These are phyloP conservation scores for Grifola frondosa DNA, from an alignment of 1,284 basidiomycete genomes.

Conservation along the genomic window DNA sequence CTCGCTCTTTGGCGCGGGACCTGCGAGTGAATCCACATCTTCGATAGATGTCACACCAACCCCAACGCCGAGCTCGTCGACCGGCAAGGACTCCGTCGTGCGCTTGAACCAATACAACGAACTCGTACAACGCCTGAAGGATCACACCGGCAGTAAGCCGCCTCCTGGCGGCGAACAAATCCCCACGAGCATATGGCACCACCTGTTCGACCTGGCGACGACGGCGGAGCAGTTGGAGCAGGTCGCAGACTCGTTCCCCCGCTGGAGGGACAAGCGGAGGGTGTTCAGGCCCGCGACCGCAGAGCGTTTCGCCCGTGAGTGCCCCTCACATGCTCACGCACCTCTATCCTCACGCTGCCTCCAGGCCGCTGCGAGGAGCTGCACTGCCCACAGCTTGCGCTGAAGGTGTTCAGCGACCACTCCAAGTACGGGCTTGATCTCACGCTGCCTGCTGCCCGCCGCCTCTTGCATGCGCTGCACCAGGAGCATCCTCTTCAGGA, in stretches of 20 bases:
- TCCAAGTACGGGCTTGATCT: conserved; percentile 59
- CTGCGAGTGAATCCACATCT: background rate
- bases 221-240: conserved; percentile 45
- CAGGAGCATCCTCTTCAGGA: conserved; percentile 44
- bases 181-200: conserved; percentile 41
- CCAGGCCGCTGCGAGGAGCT: conserved; percentile 62
- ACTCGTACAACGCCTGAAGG: conserved; percentile 14
- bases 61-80: conserved; percentile 1
- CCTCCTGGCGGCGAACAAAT: conserved; percentile 29
- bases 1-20: conserved; percentile 13
- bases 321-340: background rate
- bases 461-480: conserved; percentile 46
- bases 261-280: conserved; percentile 45
- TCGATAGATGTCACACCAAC: background rate
- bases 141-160: conserved; percentile 22
- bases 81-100: conserved; percentile 1
- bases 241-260: conserved; percentile 44
- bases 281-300: conserved; percentile 38
- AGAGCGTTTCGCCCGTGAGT: conserved; percentile 53
- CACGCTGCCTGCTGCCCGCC: conserved; percentile 50
- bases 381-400: conserved; percentile 50
- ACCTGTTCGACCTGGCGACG: conserved; percentile 49
- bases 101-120: conserved; percentile 5
- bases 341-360: background rate
- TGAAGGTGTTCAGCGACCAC: conserved; percentile 60